Percentiles rank a stretch among this genome's conserved stretches.
These are phyloP conservation scores for Ramularia endophylla DNA, from an alignment of 2,329 filamentous ascomycete genomes.

Conservation along the genomic window DNA sequence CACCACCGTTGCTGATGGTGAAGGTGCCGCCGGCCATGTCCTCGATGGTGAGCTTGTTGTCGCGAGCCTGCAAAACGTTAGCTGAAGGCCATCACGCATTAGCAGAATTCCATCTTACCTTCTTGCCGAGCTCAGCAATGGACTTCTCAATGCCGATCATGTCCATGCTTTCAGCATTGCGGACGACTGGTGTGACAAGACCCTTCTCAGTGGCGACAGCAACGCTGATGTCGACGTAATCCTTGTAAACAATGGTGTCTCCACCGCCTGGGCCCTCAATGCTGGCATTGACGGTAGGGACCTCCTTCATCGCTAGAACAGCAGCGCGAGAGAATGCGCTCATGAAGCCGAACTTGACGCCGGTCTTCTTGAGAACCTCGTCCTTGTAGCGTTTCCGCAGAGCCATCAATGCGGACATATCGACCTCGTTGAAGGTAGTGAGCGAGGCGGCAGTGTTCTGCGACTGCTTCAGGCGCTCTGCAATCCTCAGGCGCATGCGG, in stretches of 20 bases:
- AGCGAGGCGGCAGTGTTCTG: conserved; percentile 97
- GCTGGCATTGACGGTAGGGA: conserved; percentile 92
- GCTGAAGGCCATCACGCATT: neutral
- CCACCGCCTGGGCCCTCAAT: conserved; percentile 94
- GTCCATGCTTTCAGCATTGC: conserved; percentile 85
- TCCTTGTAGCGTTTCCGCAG: conserved; percentile 98
- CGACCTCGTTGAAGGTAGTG: conserved; percentile 98
- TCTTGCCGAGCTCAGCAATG: conserved; percentile 92
- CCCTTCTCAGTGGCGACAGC: conserved; percentile 97
- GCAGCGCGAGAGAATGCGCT: conserved; percentile 90
- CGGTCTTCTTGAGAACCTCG: conserved; percentile 89
- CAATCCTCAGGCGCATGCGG: conserved; percentile 95
- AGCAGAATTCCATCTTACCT: conserved; percentile 51
- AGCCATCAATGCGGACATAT: conserved; percentile 97
- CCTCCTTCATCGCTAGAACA: conserved; percentile 85
- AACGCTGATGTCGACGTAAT: conserved; percentile 97
- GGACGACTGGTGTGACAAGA: conserved; percentile 90
- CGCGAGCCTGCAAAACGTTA: conserved; percentile 61
- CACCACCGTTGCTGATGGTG: conserved; percentile 94
- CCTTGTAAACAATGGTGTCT: conserved; percentile 95
- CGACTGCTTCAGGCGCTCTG: conserved; percentile 96
- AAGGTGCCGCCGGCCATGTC: conserved; percentile 99
- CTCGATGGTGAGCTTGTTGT: conserved; percentile 95
- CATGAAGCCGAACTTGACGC: conserved; percentile 99
- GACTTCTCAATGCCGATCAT: conserved; percentile 82